Evolutionary conservation across 257 asterid species (phyloP).

Genomic region (Solanum etuberosum): DNA sequence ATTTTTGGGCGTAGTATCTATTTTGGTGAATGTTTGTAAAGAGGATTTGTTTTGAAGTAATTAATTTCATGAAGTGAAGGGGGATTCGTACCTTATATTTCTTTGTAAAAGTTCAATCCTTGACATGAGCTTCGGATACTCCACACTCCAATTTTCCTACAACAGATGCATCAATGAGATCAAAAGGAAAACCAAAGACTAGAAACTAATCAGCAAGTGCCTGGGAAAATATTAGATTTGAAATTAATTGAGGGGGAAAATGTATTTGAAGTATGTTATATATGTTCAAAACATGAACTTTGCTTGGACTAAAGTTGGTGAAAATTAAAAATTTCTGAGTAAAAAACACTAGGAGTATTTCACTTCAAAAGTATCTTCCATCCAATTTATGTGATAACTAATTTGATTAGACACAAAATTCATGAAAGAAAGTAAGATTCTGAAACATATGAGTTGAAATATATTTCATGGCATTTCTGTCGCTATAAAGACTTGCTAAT

Average conservation of each 20-base stretch:
- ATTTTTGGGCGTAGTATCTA: too few species aligned
- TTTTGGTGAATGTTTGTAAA: too few species aligned
- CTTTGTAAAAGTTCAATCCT: conserved; percentile 56
- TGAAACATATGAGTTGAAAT: background rate
- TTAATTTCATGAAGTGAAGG: background rate
- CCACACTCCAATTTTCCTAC: conserved; percentile 48
- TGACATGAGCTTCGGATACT: conserved; percentile 53
- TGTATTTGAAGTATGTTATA: background rate
- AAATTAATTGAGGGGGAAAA: background rate
- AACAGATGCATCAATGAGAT: background rate
- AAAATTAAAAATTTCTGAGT: background rate
- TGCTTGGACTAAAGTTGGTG: background rate
- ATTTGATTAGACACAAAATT: background rate
- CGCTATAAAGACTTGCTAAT: background rate
- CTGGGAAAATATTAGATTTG: background rate
- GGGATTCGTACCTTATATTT: conserved; percentile 42
- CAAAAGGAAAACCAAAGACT: background rate
- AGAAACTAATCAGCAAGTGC: background rate
- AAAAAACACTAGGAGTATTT: background rate
- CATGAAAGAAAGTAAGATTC: background rate
- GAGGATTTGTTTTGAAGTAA: too few species aligned
- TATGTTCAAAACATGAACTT: background rate
- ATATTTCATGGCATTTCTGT: background rate
- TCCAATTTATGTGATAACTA: background rate
- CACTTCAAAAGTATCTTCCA: background rate